phyloP scores from a whole-genome alignment of 768 basidiomycete genomes.

The Lepiota venenata region DNA sequence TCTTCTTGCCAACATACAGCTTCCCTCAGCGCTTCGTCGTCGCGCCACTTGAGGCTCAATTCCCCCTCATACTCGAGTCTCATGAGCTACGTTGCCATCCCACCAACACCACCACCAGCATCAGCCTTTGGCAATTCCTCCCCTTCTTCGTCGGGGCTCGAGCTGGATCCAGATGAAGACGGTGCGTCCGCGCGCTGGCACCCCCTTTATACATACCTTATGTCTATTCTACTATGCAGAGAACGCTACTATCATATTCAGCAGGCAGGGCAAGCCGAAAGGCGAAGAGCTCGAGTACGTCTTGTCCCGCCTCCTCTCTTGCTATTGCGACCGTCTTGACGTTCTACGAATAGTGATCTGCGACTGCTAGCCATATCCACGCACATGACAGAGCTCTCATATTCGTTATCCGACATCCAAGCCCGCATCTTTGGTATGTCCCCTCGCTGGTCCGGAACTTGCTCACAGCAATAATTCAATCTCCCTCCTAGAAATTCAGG shows the following conservation, averaged over 20 bases:
- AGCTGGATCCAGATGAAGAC: conserved; percentile 59
- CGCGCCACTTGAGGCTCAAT: conserved; percentile 28
- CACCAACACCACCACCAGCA: conserved; percentile 36
- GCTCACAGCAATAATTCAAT: conserved; percentile 1
- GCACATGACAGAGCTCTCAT: conserved; percentile 84
- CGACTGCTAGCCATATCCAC: conserved; percentile 76
- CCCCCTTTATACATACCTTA: conserved; percentile 2
- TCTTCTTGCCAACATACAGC: not conserved
- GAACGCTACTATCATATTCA: conserved; percentile 68
- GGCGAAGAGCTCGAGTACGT: conserved; percentile 63
- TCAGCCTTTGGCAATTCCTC: conserved; percentile 30
- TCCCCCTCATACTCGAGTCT: conserved; percentile 31
- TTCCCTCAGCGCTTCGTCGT: conserved; percentile 27
- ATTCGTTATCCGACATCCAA: conserved; percentile 85
- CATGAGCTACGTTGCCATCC: conserved; percentile 21
- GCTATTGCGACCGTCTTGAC: conserved; percentile 15
- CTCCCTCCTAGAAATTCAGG: conserved; percentile 72
- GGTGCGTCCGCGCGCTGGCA: conserved; percentile 37
- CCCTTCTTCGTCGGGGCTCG: conserved; percentile 49
- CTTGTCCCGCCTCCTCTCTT: conserved; percentile 16
- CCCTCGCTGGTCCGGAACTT: not conserved
- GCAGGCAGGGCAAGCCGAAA: conserved; percentile 46
- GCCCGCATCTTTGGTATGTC: conserved; percentile 83
- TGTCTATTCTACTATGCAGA: conserved; percentile 38
- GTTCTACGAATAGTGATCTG: conserved; percentile 54